Evolutionary conservation across 2,329 filamentous ascomycete genomes (phyloP).

Genomic region (Talaromyces albobiverticillius): DNA sequence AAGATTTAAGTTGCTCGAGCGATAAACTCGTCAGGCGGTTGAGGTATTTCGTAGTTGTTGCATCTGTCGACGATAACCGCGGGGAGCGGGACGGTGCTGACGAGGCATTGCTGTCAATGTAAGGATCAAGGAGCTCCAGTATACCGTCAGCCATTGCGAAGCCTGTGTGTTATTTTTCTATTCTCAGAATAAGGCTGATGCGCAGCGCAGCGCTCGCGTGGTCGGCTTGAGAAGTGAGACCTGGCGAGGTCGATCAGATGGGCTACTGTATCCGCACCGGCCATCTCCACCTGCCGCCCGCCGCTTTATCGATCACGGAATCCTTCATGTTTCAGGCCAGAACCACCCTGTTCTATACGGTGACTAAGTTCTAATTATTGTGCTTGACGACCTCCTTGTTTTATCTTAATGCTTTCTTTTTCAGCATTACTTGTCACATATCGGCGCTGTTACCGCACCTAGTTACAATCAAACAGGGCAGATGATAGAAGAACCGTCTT

Average conservation of each 20-base stretch:
- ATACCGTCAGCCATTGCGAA: constrained; percentile 65
- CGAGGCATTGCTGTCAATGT: constrained; percentile 48
- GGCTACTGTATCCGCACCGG: too few species aligned
- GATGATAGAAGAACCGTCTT: constrained; percentile 2
- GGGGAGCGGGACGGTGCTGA: constrained; percentile 32
- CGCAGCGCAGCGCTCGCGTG: too few species aligned
- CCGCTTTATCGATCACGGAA: too few species aligned
- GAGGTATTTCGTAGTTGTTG: constrained; percentile 66
- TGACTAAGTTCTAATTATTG: too few species aligned
- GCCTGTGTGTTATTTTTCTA: background rate
- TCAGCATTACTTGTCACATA: too few species aligned
- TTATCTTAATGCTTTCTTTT: too few species aligned
- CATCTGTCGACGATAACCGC: constrained; percentile 26
- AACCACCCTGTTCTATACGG: too few species aligned
- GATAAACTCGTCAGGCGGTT: constrained; percentile 73
- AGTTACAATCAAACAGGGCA: background rate
- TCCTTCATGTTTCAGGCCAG: too few species aligned
- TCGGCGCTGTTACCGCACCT: too few species aligned
- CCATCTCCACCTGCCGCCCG: too few species aligned
- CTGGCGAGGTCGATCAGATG: background rate
- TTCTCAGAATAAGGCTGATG: background rate
- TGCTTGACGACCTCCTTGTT: too few species aligned
- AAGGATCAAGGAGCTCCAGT: constrained; percentile 68
- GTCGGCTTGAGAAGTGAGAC: background rate
- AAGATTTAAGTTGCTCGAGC: constrained; percentile 66